phyloP scores from a whole-genome alignment of 2,329 filamentous ascomycete species.

The Trichoderma simmonsii region DNA sequence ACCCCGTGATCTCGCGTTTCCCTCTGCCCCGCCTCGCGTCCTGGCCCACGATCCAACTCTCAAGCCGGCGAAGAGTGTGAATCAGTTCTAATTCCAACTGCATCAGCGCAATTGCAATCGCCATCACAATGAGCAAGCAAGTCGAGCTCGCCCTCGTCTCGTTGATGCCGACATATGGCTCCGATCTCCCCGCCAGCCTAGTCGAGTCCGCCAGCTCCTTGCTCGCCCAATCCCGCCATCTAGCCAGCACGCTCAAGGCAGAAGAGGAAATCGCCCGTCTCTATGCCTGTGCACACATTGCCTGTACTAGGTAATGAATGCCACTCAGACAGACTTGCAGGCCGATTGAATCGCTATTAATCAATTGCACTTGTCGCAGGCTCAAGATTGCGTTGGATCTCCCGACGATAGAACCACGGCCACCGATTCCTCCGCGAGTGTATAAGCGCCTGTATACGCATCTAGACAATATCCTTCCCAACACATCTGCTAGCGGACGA shows the following conservation, averaged over 20 bases:
- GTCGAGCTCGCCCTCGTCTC: conserved; percentile 71
- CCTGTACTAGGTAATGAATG: conserved; percentile 70
- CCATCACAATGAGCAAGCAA: conserved; percentile 63
- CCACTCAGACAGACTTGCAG: neutral
- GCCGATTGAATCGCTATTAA: rapidly evolving
- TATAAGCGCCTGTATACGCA: conserved; percentile 84
- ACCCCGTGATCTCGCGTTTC: conserved; percentile 19
- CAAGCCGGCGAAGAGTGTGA: neutral
- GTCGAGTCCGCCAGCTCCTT: conserved; percentile 69
- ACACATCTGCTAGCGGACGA: conserved; percentile 34
- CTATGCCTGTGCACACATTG: conserved; percentile 84
- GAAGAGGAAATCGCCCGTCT: conserved; percentile 85
- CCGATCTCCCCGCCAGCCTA: conserved; percentile 65
- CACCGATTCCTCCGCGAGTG: conserved; percentile 73
- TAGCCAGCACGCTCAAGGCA: conserved; percentile 72
- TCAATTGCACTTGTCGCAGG: conserved; percentile 38
- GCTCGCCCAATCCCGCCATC: conserved; percentile 75
- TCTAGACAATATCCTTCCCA: conserved; percentile 68
- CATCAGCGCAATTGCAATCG: neutral
- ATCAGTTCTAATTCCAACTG: neutral
- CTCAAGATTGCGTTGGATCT: conserved; percentile 74
- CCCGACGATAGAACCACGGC: conserved; percentile 69
- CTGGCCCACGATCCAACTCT: neutral
- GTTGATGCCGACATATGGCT: conserved; percentile 69
- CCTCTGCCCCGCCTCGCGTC: conserved; percentile 6